These are phyloP conservation scores for Aquilaria malaccensis DNA, from an alignment of 345 rosid genomes.

Conservation along the genomic window DNA sequence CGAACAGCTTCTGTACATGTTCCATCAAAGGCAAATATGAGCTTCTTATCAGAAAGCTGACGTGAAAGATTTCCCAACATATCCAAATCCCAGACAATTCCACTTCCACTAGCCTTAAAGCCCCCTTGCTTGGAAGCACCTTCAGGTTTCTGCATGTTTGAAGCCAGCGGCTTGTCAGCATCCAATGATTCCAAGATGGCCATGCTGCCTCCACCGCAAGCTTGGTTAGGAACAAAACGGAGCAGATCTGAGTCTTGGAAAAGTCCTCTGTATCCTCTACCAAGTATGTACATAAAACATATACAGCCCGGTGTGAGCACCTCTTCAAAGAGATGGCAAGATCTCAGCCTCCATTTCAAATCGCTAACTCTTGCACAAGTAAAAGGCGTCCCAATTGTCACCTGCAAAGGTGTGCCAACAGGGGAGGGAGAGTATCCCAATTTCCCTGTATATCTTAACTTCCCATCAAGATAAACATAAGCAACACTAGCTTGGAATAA, in stretches of 20 bases:
- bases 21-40: slow-evolving; percentile 93
- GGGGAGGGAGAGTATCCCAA: slow-evolving; percentile 95
- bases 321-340: slow-evolving; percentile 94
- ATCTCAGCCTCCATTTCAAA: slow-evolving; percentile 81
- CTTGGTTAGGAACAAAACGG: slow-evolving; percentile 90
- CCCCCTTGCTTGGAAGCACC: slow-evolving; percentile 58
- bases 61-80: slow-evolving; percentile 66
- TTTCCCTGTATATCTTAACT: slow-evolving; percentile 86
- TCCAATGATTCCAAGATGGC: slow-evolving; percentile 86
- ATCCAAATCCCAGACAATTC: slow-evolving; percentile 93
- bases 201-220: slow-evolving; percentile 97
- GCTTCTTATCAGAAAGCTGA: slow-evolving; percentile 89
- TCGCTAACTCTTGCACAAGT: slow-evolving; percentile 65
- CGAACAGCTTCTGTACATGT: slow-evolving; percentile 69
- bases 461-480: slow-evolving; percentile 84
- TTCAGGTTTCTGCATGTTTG: slow-evolving; percentile 54
- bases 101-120: slow-evolving; percentile 82
- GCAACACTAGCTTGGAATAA: slow-evolving; percentile 95
- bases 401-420: slow-evolving; percentile 79
- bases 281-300: slow-evolving; percentile 90
- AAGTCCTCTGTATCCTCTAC: slow-evolving; percentile 89
- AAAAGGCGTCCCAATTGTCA: slow-evolving; percentile 74
- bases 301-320: slow-evolving; percentile 86
- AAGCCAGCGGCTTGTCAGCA: slow-evolving; percentile 50
- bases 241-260: slow-evolving; percentile 84